Conservation (phyloP, 768 basidiomycete genomes). For the Collybiopsis luxurians region DNA sequence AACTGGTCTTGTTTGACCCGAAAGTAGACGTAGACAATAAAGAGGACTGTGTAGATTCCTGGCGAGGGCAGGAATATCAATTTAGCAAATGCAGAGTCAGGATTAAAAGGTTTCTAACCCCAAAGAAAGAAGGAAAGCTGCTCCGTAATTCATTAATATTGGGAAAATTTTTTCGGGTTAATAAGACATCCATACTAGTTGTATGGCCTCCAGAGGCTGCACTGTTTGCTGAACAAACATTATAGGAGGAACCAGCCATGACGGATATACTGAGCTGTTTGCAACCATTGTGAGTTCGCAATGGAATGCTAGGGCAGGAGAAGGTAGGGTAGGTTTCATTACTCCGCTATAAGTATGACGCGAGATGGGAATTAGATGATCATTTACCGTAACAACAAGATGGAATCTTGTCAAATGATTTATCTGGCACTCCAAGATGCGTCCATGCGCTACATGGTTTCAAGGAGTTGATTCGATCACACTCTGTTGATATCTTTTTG, state of each 20-base stretch:
- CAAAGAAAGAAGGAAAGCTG: not conserved
- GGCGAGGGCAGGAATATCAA: not conserved
- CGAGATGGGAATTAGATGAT: no score
- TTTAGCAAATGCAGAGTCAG: not conserved
- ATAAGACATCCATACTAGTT: not conserved
- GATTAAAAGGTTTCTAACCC: not conserved
- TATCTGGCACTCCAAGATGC: no score
- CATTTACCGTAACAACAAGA: no score
- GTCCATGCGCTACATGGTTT: no score
- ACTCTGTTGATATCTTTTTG: no score
- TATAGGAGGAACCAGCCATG: not conserved
- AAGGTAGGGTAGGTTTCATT: no score
- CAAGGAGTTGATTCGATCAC: no score
- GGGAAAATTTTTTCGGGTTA: not conserved
- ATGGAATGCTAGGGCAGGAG: no score
- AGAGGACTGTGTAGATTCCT: not conserved
- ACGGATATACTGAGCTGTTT: no score
- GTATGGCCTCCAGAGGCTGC: not conserved
- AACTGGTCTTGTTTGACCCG: not conserved
- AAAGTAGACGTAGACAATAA: not conserved
- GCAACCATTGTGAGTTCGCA: no score
- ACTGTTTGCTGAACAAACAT: not conserved
- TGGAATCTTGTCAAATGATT: no score
- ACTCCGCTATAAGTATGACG: no score
- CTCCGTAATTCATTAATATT: not conserved